A percentile compares a stretch with the other conserved stretches of the same genome.
These are phyloP conservation scores for Neonectria ditissima DNA, from an alignment of 2,329 filamentous ascomycete genomes.

Conservation along the genomic window DNA sequence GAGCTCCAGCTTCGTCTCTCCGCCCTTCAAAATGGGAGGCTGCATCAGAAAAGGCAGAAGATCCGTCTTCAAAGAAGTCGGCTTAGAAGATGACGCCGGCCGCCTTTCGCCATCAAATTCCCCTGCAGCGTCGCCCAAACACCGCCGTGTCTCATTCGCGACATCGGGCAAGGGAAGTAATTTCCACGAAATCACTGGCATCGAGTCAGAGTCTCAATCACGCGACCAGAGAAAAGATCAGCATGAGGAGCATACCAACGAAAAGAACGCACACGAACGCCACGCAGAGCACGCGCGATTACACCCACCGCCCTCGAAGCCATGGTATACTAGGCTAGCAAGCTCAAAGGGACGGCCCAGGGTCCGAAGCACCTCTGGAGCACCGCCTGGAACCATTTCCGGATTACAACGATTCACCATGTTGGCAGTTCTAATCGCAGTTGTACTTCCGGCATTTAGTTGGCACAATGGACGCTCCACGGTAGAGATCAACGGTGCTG, in stretches of 20 bases:
- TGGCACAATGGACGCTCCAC: conserved; percentile 54
- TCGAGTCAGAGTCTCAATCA: conserved; percentile 13
- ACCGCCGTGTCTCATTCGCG: conserved; percentile 31
- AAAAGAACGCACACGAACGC: conserved; percentile 5
- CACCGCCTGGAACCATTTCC: conserved; percentile 55
- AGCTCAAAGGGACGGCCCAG: conserved; percentile 53
- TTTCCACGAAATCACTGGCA: conserved; percentile 46
- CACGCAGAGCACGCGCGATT: conserved; percentile 30
- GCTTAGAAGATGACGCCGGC: conserved; percentile 54
- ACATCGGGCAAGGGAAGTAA: conserved; percentile 47
- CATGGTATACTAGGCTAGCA: conserved; percentile 60
- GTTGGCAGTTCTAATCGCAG: conserved; percentile 62
- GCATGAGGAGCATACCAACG: conserved; percentile 15
- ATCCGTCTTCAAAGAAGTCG: conserved; percentile 66
- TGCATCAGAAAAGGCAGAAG: conserved; percentile 63
- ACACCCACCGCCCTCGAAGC: conserved; percentile 40
- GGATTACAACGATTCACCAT: conserved; percentile 60
- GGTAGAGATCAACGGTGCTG: conserved; percentile 57
- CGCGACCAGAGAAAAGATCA: conserved; percentile 16
- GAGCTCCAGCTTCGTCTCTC: conserved; percentile 53
- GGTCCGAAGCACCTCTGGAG: conserved; percentile 58
- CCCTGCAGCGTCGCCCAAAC: conserved; percentile 27
- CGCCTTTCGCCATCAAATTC: conserved; percentile 33
- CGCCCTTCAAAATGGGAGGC: conserved; percentile 55
- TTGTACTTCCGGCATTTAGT: conserved; percentile 61